Evolutionary conservation across 2,329 filamentous ascomycete species (phyloP), one percentile per base, ranked within the genome.

Genomic region (Monosporascus sp.): DNA sequence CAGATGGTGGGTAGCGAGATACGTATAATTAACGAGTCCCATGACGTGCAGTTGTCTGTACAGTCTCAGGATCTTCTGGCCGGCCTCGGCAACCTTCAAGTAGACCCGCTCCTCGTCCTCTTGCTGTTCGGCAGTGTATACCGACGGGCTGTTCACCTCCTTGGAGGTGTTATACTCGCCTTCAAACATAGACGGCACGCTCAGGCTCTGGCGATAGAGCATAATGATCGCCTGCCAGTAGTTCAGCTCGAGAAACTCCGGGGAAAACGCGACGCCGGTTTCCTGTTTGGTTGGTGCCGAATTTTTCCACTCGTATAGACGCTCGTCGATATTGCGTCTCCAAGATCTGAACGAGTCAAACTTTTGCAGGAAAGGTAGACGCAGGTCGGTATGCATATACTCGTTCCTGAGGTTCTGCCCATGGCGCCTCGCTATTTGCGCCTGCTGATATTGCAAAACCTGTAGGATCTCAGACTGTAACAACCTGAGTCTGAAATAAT

Each of bases 201-300:
- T 88, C 56, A 96, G 72, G 69, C 91, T 94, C 70, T 96, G 93
- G 52, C 93, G 81, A 69, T 97, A 97, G 20, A 97, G 81, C 87
- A 97, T 91, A 60, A 97, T 95, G 56, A 97, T 86, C 3, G 91
- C 91, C 69, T 97, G 93, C 92, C 93, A 97, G 71, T 97, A 97
- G 70, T 97, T 97, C 56, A 97, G 79, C 63, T 97, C 91, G 5
- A 97, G 73, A 63, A 97, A 96, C 52, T 96, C 88, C 1, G 89
- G 85, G 0, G 89, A 91, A 68, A 97, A 97, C 4, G 85, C 85
- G 2, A 97, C 94, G 1, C 92, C 92, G 0, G 90, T 96, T 54
- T 94, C 85, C 22, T 82, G 73, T 57, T 87, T 86, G 0, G 82
- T 86, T 0, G 93, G 94, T 1, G 91, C 88, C 5, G 85, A 85